These are phyloP conservation scores for Neonectria hederae DNA, from an alignment of 2,329 filamentous ascomycete genomes.

Conservation along the genomic window DNA sequence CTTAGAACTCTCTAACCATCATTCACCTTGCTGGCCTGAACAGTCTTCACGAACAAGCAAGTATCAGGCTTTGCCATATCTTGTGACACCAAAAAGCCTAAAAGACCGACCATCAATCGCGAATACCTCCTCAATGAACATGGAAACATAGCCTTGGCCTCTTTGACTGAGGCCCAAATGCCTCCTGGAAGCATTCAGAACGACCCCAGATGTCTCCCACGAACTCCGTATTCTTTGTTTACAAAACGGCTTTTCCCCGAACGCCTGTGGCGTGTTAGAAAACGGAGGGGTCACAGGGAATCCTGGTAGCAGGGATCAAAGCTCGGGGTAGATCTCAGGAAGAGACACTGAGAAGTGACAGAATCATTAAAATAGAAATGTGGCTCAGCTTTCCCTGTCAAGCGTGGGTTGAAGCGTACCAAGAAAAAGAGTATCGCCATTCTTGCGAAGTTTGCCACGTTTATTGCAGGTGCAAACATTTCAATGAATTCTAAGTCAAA, in stretches of 20 bases:
- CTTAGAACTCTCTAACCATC: neutral
- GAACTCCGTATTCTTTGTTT: constrained; percentile 25
- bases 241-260: neutral
- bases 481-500: neutral
- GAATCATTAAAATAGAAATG: constrained; percentile 4
- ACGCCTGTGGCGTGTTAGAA: neutral
- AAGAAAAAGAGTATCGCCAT: neutral
- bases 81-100: neutral
- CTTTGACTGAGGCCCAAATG: neutral
- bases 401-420: neutral
- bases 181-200: neutral
- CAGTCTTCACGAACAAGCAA: neutral
- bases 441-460: neutral
- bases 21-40: neutral
- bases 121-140: neutral
- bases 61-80: neutral
- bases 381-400: neutral
- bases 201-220: neutral
- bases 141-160: neutral
- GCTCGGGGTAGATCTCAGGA: too few relatives aligned
- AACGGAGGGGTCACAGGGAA: neutral
- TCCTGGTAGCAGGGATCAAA: neutral
- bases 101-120: neutral
- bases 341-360: neutral
- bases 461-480: neutral